Base-by-base conservation (phyloP, 306 rosid genomes). In the Sicyos baderoa region DNA sequence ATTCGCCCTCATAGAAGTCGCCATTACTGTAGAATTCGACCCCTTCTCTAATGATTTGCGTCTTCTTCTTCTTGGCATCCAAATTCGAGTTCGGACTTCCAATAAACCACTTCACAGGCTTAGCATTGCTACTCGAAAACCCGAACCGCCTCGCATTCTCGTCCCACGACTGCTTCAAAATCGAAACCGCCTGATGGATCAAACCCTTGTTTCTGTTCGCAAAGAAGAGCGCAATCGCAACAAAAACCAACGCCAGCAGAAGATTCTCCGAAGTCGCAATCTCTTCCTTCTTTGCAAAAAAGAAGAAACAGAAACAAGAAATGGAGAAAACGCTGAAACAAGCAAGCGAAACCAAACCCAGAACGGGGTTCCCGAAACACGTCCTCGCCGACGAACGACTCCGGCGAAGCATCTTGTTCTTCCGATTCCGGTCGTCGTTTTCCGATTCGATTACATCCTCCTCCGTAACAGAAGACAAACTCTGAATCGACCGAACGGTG, bases 11-110 rank as follows among this genome's bases (percentile, higher is more conserved):
- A 74, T 94, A 94, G 75, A 86, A 85, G 70, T 94, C 97, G 21
- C 99, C 99, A 80, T 90, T 94, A 80, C 97, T 90, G 86, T 90
- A 94, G 60, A 90, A 85, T 80, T 90, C 99, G 5, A 90, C 97
- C 1, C 99, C 99, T 75, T 94, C 99, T 54, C 89, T 78, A 21
- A 81, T 78, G 29, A 82, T 80, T 73, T 81, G 78, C 75, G 50
- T 54, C 75, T 49, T 54, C 67, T 69, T 79, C 45, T 54, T 82
- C 14, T 14, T 45, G 54, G 58, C 21, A 1, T 29, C 47, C 27
- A 65, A 79, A 8, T 37, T 54, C 0, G 72, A 49, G 56, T 54
- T 82, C 4, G 87, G 62, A 63, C 81, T 91, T 13, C 99, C 99
- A 29, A 90, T 94, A 83, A 83, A 87, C 99, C 99, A 94, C 68